Evolutionary conservation across 192 early-diverging fungal genomes (phyloP).

Genomic region (Chytriomyces hyalinus): DNA sequence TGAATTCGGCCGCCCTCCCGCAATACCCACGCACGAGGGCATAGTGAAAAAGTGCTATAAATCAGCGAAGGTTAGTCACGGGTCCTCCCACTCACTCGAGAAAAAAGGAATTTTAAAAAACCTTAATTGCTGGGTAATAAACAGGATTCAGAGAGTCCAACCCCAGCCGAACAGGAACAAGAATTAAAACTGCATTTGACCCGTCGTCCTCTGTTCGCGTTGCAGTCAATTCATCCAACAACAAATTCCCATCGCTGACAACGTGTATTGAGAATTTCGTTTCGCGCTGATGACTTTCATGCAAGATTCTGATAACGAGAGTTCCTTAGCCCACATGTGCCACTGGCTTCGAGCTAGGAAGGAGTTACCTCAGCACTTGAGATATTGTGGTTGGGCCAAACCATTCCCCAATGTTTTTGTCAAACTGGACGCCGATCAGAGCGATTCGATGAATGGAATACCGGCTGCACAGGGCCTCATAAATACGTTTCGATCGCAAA

Average conservation of each 20-base stretch:
- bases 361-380: conserved; percentile 74
- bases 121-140: conserved; percentile 77
- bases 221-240: conserved; percentile 71
- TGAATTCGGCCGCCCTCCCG: conserved; percentile 95
- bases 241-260: conserved; percentile 82
- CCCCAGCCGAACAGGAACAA: conserved; percentile 89
- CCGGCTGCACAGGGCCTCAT: conserved; percentile 45
- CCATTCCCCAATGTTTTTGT: conserved; percentile 95
- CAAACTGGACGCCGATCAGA: conserved; percentile 77
- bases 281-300: conserved; percentile 54
- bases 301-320: conserved; percentile 54
- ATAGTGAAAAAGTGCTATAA: conserved; percentile 75
- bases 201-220: conserved; percentile 38
- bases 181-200: conserved; percentile 68
- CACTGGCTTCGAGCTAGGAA: not conserved
- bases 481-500: too few species aligned
- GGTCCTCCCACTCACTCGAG: too few species aligned
- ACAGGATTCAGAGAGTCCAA: conserved; percentile 86
- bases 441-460: conserved; percentile 96
- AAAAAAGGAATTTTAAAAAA: conserved; percentile 25
- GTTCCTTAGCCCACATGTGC: too few species aligned
- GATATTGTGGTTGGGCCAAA: conserved; percentile 92
- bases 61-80: conserved; percentile 9
- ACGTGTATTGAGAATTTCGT: conserved; percentile 74
- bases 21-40: conserved; percentile 85